Evolutionary conservation across 108 stramenopile species (phyloP).

Genomic region (Pseudonitzschia multiseries): DNA sequence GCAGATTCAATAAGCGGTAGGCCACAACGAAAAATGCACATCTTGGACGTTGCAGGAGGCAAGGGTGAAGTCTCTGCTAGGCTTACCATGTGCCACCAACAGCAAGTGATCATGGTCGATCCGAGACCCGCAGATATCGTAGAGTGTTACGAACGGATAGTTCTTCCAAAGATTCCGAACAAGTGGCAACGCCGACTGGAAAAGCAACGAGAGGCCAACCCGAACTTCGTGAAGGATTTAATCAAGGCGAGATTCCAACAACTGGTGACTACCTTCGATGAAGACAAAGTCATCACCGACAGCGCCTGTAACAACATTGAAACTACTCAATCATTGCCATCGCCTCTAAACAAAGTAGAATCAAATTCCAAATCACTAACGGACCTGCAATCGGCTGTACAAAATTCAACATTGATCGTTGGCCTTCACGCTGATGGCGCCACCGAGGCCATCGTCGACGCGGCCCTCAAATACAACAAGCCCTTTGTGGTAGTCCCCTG

Average conservation of each 20-base stretch:
- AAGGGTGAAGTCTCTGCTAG: constrained; percentile 84
- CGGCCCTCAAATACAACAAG: constrained; percentile 66
- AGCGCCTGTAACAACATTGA: not conserved
- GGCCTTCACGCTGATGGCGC: constrained; percentile 88
- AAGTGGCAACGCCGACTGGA: constrained; percentile 73
- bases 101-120: constrained; percentile 76
- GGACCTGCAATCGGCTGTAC: constrained; percentile 27
- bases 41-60: constrained; percentile 56
- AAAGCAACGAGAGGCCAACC: constrained; percentile 33
- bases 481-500: constrained; percentile 86
- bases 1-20: too few relatives aligned
- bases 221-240: constrained; percentile 43
- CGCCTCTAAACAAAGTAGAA: not conserved
- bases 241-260: constrained; percentile 54
- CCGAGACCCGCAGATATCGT: constrained; percentile 66
- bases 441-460: constrained; percentile 86
- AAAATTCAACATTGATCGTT: constrained; percentile 15
- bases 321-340: not conserved
- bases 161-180: constrained; percentile 80
- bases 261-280: constrained; percentile 60
- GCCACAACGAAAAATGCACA: not conserved
- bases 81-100: constrained; percentile 71
- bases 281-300: not conserved
- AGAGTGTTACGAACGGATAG: constrained; percentile 57
- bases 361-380: not conserved